Percentiles rank a stretch among this genome's conserved stretches.
These are phyloP conservation scores for Talaromyces trachyspermus DNA, from an alignment of 495 filamentous ascomycete genomes.

Conservation along the genomic window DNA sequence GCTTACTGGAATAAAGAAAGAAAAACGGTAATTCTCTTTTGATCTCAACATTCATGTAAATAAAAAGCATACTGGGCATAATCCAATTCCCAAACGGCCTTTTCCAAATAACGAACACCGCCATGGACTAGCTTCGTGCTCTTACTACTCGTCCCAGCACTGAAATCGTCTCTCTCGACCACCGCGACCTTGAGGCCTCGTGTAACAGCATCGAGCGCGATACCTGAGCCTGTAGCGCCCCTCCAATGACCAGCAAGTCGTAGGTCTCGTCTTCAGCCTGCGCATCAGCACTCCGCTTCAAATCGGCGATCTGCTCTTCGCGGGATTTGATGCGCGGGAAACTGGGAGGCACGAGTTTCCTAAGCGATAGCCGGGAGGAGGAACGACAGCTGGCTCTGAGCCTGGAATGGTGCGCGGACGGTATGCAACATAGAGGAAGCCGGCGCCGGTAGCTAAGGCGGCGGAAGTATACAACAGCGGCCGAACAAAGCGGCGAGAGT, in stretches of 20 bases:
- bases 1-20: not conserved
- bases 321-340: conserved; percentile 74
- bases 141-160: conserved; percentile 88
- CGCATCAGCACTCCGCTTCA: conserved; percentile 28
- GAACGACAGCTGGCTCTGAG: conserved; percentile 68
- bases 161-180: conserved; percentile 95
- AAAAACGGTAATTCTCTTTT: not conserved
- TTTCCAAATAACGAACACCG: conserved; percentile 92
- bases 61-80: conserved; percentile 64
- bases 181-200: conserved; percentile 87
- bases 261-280: conserved; percentile 46
- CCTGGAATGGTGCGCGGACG: conserved; percentile 83
- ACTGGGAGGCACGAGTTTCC: conserved; percentile 73
- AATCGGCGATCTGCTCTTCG: conserved; percentile 46
- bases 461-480: conserved; percentile 56
- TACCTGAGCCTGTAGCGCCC: conserved; percentile 88
- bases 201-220: conserved; percentile 90
- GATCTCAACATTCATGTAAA: not conserved
- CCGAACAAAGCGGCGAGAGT: conserved; percentile 48
- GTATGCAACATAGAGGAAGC: conserved; percentile 68
- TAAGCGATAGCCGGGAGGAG: conserved; percentile 72
- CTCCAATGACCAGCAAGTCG: conserved; percentile 87
- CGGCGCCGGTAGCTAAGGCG: conserved; percentile 49
- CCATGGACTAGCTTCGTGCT: conserved; percentile 97
- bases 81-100: conserved; percentile 94